Evolutionary conservation across 2,329 filamentous ascomycete species (phyloP), one percentile per base, ranked within the genome.

Genomic region (Trichoderma gracile): DNA sequence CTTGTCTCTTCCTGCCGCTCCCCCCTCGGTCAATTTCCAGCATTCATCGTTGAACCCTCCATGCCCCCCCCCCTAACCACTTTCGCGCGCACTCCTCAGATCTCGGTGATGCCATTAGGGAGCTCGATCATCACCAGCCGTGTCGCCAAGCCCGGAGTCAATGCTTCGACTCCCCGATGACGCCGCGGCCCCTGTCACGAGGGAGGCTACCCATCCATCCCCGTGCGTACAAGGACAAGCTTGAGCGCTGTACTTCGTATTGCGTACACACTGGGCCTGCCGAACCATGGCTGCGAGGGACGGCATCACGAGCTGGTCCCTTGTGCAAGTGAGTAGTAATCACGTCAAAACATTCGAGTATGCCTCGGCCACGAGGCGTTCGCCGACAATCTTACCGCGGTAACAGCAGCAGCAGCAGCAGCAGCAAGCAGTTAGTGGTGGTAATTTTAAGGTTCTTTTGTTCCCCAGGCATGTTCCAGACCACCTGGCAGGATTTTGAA

Each of bases 391-490:
- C 33, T 60, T 43, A 45, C 15, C 49, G 30, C 25, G n/a, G 49
- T 10, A 38, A 3, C 3, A 38, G 33, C 33, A 38, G 33, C 3
- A 14, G 33, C 12, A 38, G 33, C 33, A 23, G 19, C 17, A 17
- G 49, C 8, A 38, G 10, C 3, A 38, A 38, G 10, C 46, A 23
- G 19, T 3, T 25, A 25, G 25, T 25, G 25, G 25, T 56, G 54
- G 23, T 56, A 12, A 12, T 42, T 61, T 52, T 61, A 61, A 61
- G 58, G 58, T 61, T 61, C 58, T 61, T 61, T 61, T 61, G 58
- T 61, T 21, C 58, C 58, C 23, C 10, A 8, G 45, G 38, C 38
- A 42, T 38, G 58, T 42, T 53, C 58, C 38, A 61, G 58, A 61
- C 58, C 47, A 47, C 58, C 47, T 53, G 46, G 38, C 38, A 52